Conservation (phyloP, 257 asterid species). For the Dorcoceras hygrometricum region DNA sequence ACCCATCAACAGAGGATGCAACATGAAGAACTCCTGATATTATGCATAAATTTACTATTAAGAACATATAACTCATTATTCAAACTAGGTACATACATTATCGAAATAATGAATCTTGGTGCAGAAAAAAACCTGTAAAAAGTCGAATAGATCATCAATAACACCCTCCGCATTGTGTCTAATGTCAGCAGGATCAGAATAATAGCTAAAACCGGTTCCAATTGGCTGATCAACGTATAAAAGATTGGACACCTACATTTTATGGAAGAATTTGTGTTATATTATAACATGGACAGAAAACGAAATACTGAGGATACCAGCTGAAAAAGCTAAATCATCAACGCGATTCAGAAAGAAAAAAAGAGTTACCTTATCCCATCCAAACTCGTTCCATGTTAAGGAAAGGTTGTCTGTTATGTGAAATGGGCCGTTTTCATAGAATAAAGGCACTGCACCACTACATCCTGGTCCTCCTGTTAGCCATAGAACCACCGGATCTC, state of each 20-base stretch:
- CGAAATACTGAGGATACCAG: background rate
- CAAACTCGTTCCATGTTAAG: constrained; percentile 67
- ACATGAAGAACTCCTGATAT: constrained; percentile 38
- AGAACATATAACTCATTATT: background rate
- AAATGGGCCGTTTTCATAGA: constrained; percentile 81
- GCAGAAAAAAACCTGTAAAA: constrained; percentile 38
- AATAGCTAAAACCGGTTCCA: constrained; percentile 49
- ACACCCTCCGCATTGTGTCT: constrained; percentile 50
- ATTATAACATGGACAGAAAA: background rate
- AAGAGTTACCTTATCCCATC: constrained; percentile 75
- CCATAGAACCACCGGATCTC: constrained; percentile 71
- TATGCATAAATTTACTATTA: background rate
- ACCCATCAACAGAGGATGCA: constrained; percentile 39
- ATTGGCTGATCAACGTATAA: constrained; percentile 49
- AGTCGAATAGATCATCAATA: constrained; percentile 49
- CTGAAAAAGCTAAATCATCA: background rate
- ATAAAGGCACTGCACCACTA: constrained; percentile 68
- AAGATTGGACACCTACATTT: constrained; percentile 38
- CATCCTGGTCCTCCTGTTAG: constrained; percentile 92
- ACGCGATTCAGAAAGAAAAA: background rate
- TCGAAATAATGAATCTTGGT: background rate
- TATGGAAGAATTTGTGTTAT: background rate
- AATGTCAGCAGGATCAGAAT: constrained; percentile 24
- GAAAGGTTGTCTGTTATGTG: constrained; percentile 45
- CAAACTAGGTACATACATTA: background rate